Percentiles rank a stretch among this genome's conserved stretches.
These are phyloP conservation scores for Actinomucor elegans DNA, from an alignment of 371 early-diverging fungal species.

Conservation along the genomic window DNA sequence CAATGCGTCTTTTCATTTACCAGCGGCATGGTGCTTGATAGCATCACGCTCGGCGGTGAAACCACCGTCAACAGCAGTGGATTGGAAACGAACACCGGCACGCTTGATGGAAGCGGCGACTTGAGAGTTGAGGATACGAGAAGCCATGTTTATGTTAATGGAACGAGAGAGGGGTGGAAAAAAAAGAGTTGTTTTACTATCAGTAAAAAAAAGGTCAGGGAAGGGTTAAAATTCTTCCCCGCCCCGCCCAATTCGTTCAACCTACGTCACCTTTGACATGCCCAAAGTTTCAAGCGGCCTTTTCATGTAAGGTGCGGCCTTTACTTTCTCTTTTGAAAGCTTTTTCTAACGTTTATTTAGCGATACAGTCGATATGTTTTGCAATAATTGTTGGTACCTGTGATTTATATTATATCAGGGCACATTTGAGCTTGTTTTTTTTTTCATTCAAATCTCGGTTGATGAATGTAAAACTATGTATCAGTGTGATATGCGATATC, in stretches of 20 bases:
- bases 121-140: conserved; percentile 28
- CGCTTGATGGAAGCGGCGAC: conserved; percentile 36
- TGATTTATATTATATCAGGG: neutral
- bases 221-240: neutral
- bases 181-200: neutral
- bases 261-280: too few relatives aligned
- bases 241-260: neutral
- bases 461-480: too few relatives aligned
- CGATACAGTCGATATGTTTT: too few relatives aligned
- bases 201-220: neutral
- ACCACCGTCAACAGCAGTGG: conserved; percentile 25
- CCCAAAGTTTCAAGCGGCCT: conserved; percentile 1
- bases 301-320: neutral
- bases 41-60: conserved; percentile 45
- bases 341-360: too few relatives aligned
- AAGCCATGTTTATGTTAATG: conserved; percentile 13
- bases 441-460: too few relatives aligned
- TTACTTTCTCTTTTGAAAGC: neutral
- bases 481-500: too few relatives aligned
- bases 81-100: conserved; percentile 43
- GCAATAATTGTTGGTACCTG: neutral
- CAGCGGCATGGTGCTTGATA: conserved; percentile 46
- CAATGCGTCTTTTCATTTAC: conserved; percentile 32
- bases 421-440: too few relatives aligned
- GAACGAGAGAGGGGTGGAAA: neutral